Base-by-base conservation (phyloP, 352 stramenopile species). In the Globisporangium splendens region DNA sequence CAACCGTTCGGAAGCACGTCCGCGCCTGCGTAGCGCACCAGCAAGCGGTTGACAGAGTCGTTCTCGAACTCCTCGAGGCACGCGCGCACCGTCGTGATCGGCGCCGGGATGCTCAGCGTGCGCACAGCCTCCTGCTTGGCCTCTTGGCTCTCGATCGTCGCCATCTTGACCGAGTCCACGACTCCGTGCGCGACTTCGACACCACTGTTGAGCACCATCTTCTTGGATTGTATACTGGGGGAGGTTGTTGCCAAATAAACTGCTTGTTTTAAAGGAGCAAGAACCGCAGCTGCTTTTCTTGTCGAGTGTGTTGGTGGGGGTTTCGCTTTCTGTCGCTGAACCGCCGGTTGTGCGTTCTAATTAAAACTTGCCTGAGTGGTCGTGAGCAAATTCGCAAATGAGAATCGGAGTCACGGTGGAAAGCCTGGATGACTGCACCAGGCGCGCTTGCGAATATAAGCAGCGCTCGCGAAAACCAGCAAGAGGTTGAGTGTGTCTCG, bases 1-100 rank as follows among this genome's bases (percentile, higher is more conserved):
- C 84, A 93, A 4, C 79, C 80, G 51, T 71, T 74, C 6, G 78
- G 77, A 11, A 86, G 53, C 28, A 93, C 79, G 43, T 91, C 84
- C 1, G 58, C 48, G 31, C 84, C 84, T 3, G 72, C 56, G 62
- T 86, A 78, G 46, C 83, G 81, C 54, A 74, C 69, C 22, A 89
- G 60, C 38, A 89, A 61, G 39, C 75, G 75, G 50, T 68, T 62
- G 6, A 91, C 65, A 44, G 59, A 73, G 61, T 91, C 81, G 13
- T 79, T 73, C 52, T 87, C 75, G 52, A 83, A 86, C 50, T 74
- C 72, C 15, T 63, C 52, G 7, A 86, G 54, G 66, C 79, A 73
- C 24, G 66, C 54, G 56, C 77, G 78, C 54, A 88, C 78, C 14
- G 70, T 43, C 6, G 62, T 56, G 39, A 85, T 83, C 2, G 81